phyloP scores from a whole-genome alignment of 2,329 filamentous ascomycete genomes.

The Ceratocystis eucalypticola region DNA sequence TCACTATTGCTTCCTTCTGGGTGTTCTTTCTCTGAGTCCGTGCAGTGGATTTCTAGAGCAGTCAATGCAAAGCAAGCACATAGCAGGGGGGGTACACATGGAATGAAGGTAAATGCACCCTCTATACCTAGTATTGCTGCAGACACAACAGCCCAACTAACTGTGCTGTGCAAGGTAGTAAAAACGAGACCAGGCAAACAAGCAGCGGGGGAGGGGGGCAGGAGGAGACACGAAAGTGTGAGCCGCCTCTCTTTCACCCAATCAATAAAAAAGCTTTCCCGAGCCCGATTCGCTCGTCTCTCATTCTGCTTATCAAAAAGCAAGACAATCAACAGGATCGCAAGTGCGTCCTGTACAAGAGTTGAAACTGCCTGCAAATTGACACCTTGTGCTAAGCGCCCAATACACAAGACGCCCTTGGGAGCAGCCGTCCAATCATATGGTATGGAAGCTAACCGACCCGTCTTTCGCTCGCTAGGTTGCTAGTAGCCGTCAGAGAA shows the following conservation, averaged over 20 bases:
- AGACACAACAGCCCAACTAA: not conserved
- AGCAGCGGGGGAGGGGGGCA: no score
- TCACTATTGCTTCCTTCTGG: not conserved
- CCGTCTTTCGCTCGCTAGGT: not conserved
- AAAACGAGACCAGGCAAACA: no score
- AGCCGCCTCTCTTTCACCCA: no score
- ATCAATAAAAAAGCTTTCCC: no score
- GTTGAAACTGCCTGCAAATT: not conserved
- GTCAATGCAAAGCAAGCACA: not conserved
- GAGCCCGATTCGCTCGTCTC: no score
- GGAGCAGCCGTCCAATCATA: slow-evolving; percentile 6
- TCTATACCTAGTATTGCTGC: not conserved
- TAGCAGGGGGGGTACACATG: not conserved
- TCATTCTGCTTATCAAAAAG: no score
- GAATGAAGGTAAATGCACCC: not conserved
- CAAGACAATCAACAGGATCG: no score
- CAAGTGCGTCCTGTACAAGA: not conserved
- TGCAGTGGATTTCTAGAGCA: not conserved
- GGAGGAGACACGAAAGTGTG: no score
- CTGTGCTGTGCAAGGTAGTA: no score
- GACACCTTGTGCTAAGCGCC: slow-evolving; percentile 4
- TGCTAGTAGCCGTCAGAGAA: not conserved
- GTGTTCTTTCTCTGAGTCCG: not conserved
- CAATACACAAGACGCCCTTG: not conserved
- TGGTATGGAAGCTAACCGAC: not conserved